Evolutionary conservation across 768 basidiomycete species (phyloP), one percentile per base, ranked within the genome.

Genomic region (Boletus tomentosulus): DNA sequence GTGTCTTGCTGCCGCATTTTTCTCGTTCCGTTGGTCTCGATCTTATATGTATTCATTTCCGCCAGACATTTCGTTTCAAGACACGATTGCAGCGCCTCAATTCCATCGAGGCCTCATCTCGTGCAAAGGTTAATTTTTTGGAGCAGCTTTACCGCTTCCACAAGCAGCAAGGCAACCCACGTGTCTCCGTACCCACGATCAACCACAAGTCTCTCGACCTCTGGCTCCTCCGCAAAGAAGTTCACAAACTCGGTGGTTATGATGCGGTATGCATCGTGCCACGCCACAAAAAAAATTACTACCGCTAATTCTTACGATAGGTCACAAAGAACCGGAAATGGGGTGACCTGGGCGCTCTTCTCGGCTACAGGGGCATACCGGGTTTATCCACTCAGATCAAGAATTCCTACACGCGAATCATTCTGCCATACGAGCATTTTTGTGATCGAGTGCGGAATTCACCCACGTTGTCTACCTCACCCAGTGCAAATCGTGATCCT

Each of bases 111-210:
- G 97, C 97, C 15, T 90, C 95, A 34, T 95, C 94, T 56, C 79
- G 97, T 62, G 96, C 97, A 48, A 97, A 95, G 73, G 75, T 98
- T 70, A 98, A 97, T 76, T 98, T 97, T 73, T 74, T 98, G 60
- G 96, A 98, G 70, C 93, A 97, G 72, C 81, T 99, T 46, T 95
- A 95, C 72, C 88, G 92, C 62, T 99, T 89, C 71, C 97, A 98
- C 73, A 87, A 90, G 63, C 95, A 98, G 70, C 93, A 95, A 73
- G 92, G 92, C 46, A 92, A 93, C 68, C 78, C 85, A 56, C 85
- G 89, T 59, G 86, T 98, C 25, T 85, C 85, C n/a, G 87, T 98
- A 33, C 97, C 97, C 54, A 89, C 88, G 31, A 92, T 99, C 68
- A 93, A 93, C 70, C 86, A 92, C 71, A 90, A 92, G 66, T 81